Conservation (phyloP, 2,329 filamentous ascomycete species). For the Fusarium floridanum region DNA sequence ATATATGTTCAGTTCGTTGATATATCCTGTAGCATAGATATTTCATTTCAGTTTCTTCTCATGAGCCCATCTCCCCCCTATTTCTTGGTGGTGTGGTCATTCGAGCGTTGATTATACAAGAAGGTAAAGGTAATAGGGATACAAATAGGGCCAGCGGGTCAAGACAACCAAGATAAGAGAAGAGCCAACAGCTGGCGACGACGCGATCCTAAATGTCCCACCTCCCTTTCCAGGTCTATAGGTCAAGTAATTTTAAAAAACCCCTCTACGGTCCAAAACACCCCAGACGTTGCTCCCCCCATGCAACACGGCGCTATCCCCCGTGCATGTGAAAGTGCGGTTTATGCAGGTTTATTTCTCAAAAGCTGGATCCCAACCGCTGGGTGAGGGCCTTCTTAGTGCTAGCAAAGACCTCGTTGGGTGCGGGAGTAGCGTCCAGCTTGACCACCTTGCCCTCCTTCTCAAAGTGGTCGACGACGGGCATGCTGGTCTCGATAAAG, state of each 20-base stretch:
- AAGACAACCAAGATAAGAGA: neutral
- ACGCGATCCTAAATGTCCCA: constrained; percentile 3
- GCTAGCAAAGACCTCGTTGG: constrained; percentile 71
- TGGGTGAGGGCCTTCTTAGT: constrained; percentile 65
- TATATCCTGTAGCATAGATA: neutral
- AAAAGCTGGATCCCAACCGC: constrained; percentile 58
- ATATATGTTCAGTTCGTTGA: neutral
- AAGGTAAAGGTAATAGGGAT: neutral
- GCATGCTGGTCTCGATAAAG: constrained; percentile 97
- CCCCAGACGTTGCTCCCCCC: constrained; percentile 20
- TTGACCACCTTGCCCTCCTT: constrained; percentile 82
- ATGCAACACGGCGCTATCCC: constrained; percentile 24
- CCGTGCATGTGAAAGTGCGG: constrained; percentile 23
- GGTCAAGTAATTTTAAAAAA: constrained; percentile 21
- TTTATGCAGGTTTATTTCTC: constrained; percentile 29
- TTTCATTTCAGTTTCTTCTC: constrained; percentile 2
- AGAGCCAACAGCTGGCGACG: constrained; percentile 2
- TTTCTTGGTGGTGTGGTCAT: constrained; percentile 1
- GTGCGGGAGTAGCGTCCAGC: constrained; percentile 77
- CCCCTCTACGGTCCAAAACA: constrained; percentile 20
- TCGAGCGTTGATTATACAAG: constrained; percentile 5
- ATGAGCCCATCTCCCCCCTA: neutral
- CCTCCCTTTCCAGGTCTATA: constrained; percentile 21
- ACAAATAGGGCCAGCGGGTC: constrained; percentile 8
- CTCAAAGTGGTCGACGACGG: constrained; percentile 89